phyloP scores from a whole-genome alignment of 371 early-diverging fungal genomes.

The Chytridium lagenaria region DNA sequence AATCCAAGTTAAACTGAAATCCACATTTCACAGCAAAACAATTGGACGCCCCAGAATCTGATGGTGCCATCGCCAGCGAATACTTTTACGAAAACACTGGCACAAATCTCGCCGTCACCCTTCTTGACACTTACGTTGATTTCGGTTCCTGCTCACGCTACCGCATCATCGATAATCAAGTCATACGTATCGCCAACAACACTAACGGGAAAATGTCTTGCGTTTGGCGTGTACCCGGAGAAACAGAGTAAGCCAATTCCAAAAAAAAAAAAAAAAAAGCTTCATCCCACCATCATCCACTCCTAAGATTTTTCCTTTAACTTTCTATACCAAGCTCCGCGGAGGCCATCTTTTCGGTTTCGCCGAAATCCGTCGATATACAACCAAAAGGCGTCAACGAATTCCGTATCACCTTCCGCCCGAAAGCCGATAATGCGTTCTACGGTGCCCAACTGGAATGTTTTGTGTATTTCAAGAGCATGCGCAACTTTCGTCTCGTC shows the following conservation, averaged over 20 bases:
- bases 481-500: conserved; percentile 61
- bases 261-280: too few relatives aligned
- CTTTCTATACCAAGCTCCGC: too few relatives aligned
- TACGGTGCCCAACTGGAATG: conserved; percentile 59
- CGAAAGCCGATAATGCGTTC: conserved; percentile 53
- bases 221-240: conserved; percentile 54
- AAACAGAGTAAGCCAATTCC: conserved; percentile 22
- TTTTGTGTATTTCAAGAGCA: conserved; percentile 58
- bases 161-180: conserved; percentile 48
- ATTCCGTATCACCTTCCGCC: conserved; percentile 55
- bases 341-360: conserved; percentile 50
- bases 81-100: conserved; percentile 55
- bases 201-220: conserved; percentile 60
- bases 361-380: conserved; percentile 49
- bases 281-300: too few relatives aligned
- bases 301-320: too few relatives aligned
- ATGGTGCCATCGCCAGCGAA: conserved; percentile 44
- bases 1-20: too few relatives aligned
- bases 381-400: conserved; percentile 42
- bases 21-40: too few relatives aligned
- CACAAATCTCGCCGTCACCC: conserved; percentile 39
- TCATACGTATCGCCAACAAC: conserved; percentile 51
- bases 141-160: conserved; percentile 60
- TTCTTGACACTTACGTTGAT: conserved; percentile 53
- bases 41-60: conserved; percentile 49